Percentiles rank a stretch among this genome's conserved stretches.
Conservation (phyloP, 2,329 filamentous ascomycete genomes). For the Diaporthe sp. region DNA sequence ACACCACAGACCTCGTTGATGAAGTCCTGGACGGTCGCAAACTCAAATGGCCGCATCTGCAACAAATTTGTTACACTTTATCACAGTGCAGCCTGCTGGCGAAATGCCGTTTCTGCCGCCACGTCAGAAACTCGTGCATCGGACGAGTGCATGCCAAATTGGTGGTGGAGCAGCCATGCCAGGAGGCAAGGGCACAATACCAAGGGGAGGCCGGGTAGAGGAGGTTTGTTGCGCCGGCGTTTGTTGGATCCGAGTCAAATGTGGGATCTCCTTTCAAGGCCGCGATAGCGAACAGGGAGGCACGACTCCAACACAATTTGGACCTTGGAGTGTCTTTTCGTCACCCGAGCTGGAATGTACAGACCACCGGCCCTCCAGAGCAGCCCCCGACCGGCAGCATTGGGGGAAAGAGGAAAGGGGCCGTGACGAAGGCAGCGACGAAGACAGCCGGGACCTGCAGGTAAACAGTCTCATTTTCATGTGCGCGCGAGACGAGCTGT, state of each 20-base stretch:
- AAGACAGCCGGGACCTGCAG: background rate
- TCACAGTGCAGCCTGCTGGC: background rate
- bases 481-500: background rate
- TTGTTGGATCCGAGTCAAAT: slow-evolving; percentile 1
- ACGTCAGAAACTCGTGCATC: background rate
- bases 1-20: background rate
- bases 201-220: background rate
- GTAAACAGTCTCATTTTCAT: background rate
- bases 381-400: background rate
- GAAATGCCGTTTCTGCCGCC: background rate
- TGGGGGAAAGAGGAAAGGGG: background rate
- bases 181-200: background rate
- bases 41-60: background rate
- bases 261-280: slow-evolving; percentile 5
- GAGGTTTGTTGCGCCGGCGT: slow-evolving; percentile 5
- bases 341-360: background rate
- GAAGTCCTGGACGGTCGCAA: background rate
- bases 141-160: background rate
- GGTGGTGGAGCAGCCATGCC: background rate
- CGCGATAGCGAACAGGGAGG: background rate
- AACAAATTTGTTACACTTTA: background rate
- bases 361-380: background rate
- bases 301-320: background rate
- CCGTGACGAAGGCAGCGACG: too few species aligned
- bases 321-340: background rate